Evolutionary conservation across 345 rosid species (phyloP).

Genomic region (Eutrema heterophyllum): DNA sequence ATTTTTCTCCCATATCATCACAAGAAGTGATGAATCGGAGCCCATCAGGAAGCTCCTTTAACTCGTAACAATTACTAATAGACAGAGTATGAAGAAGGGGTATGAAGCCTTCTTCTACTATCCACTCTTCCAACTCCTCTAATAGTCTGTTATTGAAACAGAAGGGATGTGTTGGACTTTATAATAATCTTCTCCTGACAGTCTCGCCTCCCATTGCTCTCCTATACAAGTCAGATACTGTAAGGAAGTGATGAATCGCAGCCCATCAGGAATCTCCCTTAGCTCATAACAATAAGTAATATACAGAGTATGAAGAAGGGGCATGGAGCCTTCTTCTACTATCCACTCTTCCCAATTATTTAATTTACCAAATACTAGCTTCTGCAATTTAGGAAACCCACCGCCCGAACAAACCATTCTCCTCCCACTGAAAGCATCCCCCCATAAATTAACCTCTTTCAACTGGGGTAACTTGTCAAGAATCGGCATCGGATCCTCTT

Average conservation of each 20-base stretch:
- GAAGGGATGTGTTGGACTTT: constrained; percentile 37
- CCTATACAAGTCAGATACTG: constrained; percentile 14
- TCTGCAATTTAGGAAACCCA: constrained; percentile 1
- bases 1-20: background rate
- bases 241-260: constrained; percentile 10
- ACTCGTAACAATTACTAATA: background rate
- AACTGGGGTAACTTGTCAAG: constrained; percentile 37
- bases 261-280: constrained; percentile 22
- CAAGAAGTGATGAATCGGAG: background rate
- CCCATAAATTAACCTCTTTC: background rate
- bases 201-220: constrained; percentile 13
- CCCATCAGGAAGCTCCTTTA: background rate
- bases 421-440: background rate
- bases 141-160: background rate
- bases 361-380: fast-evolving
- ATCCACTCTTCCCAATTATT: background rate
- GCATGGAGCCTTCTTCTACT: constrained; percentile 27
- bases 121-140: background rate
- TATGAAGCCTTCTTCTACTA: background rate
- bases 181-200: constrained; percentile 34
- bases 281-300: constrained; percentile 4
- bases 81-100: background rate
- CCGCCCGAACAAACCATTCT: constrained; percentile 15
- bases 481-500: constrained; percentile 34
- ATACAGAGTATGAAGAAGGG: constrained; percentile 21